Evolutionary conservation across 208 protist species (phyloP).

Genomic region (Leishmania arabica): DNA sequence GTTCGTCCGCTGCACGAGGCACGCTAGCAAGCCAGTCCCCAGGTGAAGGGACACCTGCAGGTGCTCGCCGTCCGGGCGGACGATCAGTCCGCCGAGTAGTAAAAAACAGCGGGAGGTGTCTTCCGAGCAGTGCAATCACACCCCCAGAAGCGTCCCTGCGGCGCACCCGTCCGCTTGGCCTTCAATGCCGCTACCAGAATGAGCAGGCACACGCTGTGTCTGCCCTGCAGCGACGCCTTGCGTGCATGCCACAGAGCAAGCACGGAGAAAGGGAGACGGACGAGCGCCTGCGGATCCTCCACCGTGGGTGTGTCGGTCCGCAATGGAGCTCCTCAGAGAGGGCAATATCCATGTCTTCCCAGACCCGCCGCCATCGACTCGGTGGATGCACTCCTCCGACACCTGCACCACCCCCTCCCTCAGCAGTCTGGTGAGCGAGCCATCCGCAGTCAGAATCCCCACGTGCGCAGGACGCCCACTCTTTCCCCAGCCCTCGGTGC

Average conservation of each 20-base stretch:
- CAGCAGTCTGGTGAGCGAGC: no score
- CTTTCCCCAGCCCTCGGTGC: not conserved
- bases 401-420: no score
- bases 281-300: not conserved
- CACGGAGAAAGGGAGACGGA: not conserved
- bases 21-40: not conserved
- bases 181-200: not conserved
- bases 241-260: not conserved
- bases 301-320: not conserved
- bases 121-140: not conserved
- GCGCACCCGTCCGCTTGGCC: no score
- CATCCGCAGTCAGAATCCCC: no score
- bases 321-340: not conserved
- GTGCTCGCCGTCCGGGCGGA: not conserved
- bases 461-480: not conserved
- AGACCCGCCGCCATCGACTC: not conserved
- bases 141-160: not conserved
- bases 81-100: not conserved
- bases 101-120: not conserved
- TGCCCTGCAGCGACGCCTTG: not conserved
- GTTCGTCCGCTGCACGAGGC: not conserved
- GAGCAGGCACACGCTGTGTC: not conserved
- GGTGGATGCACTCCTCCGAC: not conserved
- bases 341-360: not conserved
- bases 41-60: not conserved